Evolutionary conservation across 2,329 filamentous ascomycete genomes (phyloP).

Genomic region (Colletotrichum lentis): DNA sequence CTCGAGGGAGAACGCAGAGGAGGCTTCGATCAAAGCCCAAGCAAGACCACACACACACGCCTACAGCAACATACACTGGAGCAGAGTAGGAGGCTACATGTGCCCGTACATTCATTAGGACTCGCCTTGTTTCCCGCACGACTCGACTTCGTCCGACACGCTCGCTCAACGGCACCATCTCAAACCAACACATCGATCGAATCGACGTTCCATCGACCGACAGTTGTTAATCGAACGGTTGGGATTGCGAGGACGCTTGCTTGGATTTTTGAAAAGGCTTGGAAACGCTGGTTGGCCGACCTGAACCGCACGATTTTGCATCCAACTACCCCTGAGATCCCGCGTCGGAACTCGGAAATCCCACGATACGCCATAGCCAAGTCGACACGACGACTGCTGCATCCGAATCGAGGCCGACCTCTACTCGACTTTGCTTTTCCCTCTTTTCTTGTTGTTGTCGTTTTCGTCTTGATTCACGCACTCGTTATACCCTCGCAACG

Average conservation of each 20-base stretch:
- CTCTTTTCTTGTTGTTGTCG: too few relatives aligned
- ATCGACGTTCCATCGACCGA: slow-evolving; percentile 12
- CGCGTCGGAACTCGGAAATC: slow-evolving; percentile 7
- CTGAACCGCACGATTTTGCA: slow-evolving; percentile 8
- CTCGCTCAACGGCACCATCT: slow-evolving; percentile 26
- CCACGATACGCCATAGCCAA: slow-evolving; percentile 5
- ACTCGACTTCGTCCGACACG: slow-evolving; percentile 24
- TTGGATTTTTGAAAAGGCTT: slow-evolving; percentile 9
- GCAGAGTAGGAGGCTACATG: slow-evolving; percentile 11
- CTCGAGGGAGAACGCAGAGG: not conserved
- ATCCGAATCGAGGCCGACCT: slow-evolving; percentile 21
- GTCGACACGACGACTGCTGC: slow-evolving; percentile 10
- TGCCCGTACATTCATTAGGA: slow-evolving; percentile 36
- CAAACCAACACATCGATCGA: slow-evolving; percentile 22
- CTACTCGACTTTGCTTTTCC: not conserved
- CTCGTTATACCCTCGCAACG: slow-evolving; percentile 20
- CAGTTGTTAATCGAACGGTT: slow-evolving; percentile 19
- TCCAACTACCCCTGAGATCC: slow-evolving; percentile 4
- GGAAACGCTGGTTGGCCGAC: slow-evolving; percentile 10
- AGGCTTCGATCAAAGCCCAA: slow-evolving; percentile 5
- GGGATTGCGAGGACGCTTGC: slow-evolving; percentile 2
- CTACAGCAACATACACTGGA: too few relatives aligned
- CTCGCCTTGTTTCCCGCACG: slow-evolving; percentile 31
- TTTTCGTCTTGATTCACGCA: not conserved
- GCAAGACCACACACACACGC: not conserved